Evolutionary conservation across 768 basidiomycete species (phyloP), one percentile per base, ranked within the genome.

Genomic region (Tricholoma saponaceum): DNA sequence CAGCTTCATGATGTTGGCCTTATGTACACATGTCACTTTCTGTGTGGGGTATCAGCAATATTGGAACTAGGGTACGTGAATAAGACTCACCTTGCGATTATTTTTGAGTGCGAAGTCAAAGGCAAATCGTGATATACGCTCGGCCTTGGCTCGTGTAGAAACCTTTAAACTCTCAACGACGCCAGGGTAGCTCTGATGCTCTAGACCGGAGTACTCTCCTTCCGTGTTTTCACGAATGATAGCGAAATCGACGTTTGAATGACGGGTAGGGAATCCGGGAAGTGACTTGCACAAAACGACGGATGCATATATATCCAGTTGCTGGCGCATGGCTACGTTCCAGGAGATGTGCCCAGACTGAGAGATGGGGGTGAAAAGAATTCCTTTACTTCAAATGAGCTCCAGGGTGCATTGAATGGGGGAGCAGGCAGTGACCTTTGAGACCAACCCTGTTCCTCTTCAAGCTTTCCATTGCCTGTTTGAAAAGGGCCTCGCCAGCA

Each of bases 1-100:
- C 66, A 98, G 87, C 75, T 99, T 99, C 97, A 99, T 99, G 81
- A 99, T 99, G 81, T 98, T 98, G 67, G 97, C 97, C 77, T 99
- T 99, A 86, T 99, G 97, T 46, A 99, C 95, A 69, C 95, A 98
- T 41, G 97, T 99, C 64, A 99, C 96, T 90, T 96, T 98, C 94
- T 96, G 64, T 2, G 46, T 49, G 60, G 54, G 37, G 55, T 8
- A 32, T 61, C 26, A 67, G 58, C 32, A 30, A 35, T 18, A 10
- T 47, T 56, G 33, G 25, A 30, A 23, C 12, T 23, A 35, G 39
- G 32, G 43, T 28, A 43, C 3, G 33, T 43, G 52, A 35, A 54
- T 18, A 30, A 50, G 16, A 30, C 76, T 52, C 56, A 89, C 95
- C 87, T 98, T 98, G 74, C 97, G 87, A 74, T 90, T 87, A 78